Evolutionary conservation across 2,329 filamentous ascomycete species (phyloP).

Genomic region (Colletotrichum spaethianum): DNA sequence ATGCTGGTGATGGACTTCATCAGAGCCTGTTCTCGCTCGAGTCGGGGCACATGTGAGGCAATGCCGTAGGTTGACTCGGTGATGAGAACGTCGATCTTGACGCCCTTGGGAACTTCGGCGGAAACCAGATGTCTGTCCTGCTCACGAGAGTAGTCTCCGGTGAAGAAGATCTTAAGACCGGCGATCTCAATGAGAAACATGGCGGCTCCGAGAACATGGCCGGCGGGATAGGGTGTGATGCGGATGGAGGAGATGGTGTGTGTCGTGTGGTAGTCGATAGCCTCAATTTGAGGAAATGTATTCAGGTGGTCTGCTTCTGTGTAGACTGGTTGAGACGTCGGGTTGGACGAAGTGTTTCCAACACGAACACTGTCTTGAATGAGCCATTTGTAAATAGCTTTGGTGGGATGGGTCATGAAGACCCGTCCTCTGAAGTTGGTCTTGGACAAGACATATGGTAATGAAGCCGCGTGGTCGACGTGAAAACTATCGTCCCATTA

Average conservation of each 20-base stretch:
- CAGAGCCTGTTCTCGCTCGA: slow-evolving; percentile 91
- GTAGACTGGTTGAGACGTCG: slow-evolving; percentile 83
- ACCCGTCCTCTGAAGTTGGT: slow-evolving; percentile 97
- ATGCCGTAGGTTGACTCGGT: slow-evolving; percentile 98
- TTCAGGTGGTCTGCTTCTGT: slow-evolving; percentile 96
- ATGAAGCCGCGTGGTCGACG: slow-evolving; percentile 97
- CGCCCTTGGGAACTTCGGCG: slow-evolving; percentile 87
- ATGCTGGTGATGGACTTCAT: slow-evolving; percentile 97
- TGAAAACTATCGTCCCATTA: slow-evolving; percentile 81
- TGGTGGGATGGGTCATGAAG: slow-evolving; percentile 99
- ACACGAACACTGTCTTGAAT: slow-evolving; percentile 98
- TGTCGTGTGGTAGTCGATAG: slow-evolving; percentile 98
- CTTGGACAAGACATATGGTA: slow-evolving; percentile 97
- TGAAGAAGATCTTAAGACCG: slow-evolving; percentile 96
- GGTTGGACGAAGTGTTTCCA: slow-evolving; percentile 76
- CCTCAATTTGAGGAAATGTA: slow-evolving; percentile 94
- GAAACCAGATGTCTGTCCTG: slow-evolving; percentile 96
- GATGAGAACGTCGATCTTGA: slow-evolving; percentile 96
- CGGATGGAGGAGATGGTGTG: slow-evolving; percentile 97
- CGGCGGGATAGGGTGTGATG: slow-evolving; percentile 96
- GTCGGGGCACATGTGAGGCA: slow-evolving; percentile 89
- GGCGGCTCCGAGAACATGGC: slow-evolving; percentile 96
- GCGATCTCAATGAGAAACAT: slow-evolving; percentile 99
- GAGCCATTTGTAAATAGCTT: slow-evolving; percentile 99
- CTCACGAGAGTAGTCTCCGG: slow-evolving; percentile 96